These are phyloP conservation scores for Fagus sylvatica DNA, from an alignment of 306 rosid genomes.

Conservation along the genomic window DNA sequence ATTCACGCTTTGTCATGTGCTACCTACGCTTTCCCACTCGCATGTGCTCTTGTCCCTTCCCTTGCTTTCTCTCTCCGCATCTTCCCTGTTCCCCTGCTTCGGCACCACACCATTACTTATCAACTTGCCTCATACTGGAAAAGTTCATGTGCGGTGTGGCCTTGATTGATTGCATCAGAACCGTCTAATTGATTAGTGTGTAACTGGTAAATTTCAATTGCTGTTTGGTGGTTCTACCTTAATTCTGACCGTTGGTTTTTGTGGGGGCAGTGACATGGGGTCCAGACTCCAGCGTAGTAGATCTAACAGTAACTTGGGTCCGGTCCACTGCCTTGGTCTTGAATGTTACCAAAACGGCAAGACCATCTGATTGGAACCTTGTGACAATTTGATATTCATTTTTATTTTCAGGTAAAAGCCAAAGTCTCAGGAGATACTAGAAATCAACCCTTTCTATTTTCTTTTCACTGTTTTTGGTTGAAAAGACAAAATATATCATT, in stretches of 20 bases:
- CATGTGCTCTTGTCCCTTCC: constrained; percentile 38
- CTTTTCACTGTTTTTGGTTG: too few relatives aligned
- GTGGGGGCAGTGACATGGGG: background rate
- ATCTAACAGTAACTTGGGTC: background rate
- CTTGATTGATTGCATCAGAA: too few relatives aligned
- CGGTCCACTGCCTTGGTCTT: background rate
- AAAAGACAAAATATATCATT: too few relatives aligned
- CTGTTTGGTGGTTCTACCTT: too few relatives aligned
- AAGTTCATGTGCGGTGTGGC: too few relatives aligned
- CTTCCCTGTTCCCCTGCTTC: constrained; percentile 8
- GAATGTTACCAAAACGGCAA: background rate
- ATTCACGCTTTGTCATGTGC: constrained; percentile 6
- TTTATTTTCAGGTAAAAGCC: background rate
- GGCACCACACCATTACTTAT: background rate
- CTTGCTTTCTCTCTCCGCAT: constrained; percentile 21
- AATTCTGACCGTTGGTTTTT: background rate
- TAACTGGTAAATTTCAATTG: too few relatives aligned
- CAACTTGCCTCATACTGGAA: background rate
- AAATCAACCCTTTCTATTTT: background rate
- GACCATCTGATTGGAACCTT: too few relatives aligned
- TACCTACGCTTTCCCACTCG: constrained; percentile 18
- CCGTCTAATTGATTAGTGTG: too few relatives aligned
- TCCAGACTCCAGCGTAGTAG: background rate
- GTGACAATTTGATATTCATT: background rate
- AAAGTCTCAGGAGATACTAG: background rate